Conservation (phyloP, 2,329 filamentous ascomycete genomes). For the Aspergillaceae sp. region DNA sequence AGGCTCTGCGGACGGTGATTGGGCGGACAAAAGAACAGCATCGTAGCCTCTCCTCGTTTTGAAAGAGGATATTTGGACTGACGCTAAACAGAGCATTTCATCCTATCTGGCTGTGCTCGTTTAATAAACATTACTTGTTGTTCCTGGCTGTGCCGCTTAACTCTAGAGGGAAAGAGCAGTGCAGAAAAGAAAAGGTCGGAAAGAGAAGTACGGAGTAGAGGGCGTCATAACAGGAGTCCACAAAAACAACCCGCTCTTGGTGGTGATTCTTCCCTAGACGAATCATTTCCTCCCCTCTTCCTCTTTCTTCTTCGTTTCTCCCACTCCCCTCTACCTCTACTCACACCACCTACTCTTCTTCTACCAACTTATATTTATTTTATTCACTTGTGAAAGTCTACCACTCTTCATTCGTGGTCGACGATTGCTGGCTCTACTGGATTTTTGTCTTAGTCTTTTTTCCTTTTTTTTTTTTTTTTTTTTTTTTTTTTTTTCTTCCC, state of each 20-base stretch:
- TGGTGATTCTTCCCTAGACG: slow-evolving; percentile 10
- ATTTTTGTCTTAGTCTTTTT: no score
- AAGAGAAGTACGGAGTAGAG: neutral
- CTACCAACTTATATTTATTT: no score
- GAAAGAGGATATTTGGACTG: no score
- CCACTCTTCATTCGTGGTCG: no score
- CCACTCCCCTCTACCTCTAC: slow-evolving; percentile 3
- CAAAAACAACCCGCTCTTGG: slow-evolving; percentile 28
- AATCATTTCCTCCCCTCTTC: slow-evolving; percentile 8
- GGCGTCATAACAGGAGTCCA: slow-evolving; percentile 27
- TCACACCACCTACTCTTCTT: no score
- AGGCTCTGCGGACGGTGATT: slow-evolving; percentile 3
- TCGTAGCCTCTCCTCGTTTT: slow-evolving; percentile 4
- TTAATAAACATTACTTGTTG: neutral
- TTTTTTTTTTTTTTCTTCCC: no score
- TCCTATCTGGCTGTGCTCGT: no score
- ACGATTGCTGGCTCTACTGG: no score
- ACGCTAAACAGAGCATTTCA: no score
- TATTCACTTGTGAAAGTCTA: no score
- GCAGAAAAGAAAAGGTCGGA: slow-evolving; percentile 8
- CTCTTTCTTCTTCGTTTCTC: slow-evolving; percentile 8
- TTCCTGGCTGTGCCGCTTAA: slow-evolving; percentile 20
- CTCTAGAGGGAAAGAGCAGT: slow-evolving; percentile 5
- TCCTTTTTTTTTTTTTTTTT: no score
- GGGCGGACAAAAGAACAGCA: slow-evolving; percentile 4